Evolutionary conservation across 2,329 filamentous ascomycete species (phyloP).

Genomic region (Fusarium penzigii): DNA sequence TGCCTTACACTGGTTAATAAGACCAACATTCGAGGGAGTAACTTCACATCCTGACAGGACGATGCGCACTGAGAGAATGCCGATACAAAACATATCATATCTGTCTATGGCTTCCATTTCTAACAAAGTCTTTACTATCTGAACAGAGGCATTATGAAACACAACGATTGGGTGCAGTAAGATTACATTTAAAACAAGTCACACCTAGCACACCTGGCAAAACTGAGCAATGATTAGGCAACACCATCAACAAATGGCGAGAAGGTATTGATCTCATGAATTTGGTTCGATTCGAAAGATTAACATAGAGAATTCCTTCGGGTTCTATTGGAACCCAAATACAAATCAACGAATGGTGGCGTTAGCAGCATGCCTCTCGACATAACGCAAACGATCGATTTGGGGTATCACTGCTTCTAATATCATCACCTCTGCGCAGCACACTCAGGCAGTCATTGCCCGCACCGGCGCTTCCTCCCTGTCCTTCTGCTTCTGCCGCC

Average conservation of each 20-base stretch:
- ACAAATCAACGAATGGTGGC: conserved; percentile 5
- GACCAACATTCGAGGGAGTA: too few relatives aligned
- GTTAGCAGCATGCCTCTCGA: background rate
- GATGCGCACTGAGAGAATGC: too few relatives aligned
- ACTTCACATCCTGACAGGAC: too few relatives aligned
- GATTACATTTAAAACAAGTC: too few relatives aligned
- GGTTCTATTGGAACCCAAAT: conserved; percentile 1
- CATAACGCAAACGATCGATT: conserved; percentile 6
- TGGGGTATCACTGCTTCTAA: conserved; percentile 23
- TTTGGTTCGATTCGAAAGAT: background rate
- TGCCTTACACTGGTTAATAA: too few relatives aligned
- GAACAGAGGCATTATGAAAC: too few relatives aligned
- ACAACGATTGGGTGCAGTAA: too few relatives aligned
- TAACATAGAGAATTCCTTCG: background rate
- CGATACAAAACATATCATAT: too few relatives aligned
- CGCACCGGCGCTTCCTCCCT: conserved; percentile 48
- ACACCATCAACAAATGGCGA: background rate
- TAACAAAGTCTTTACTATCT: too few relatives aligned
- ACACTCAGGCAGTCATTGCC: conserved; percentile 27
- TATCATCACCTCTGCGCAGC: conserved; percentile 17
- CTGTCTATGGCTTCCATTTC: too few relatives aligned
- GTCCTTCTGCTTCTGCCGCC: conserved; percentile 60
- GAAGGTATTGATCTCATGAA: background rate
- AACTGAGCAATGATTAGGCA: too few relatives aligned
- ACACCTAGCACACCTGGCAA: too few relatives aligned